A percentile compares a stretch with the other conserved stretches of the same genome.
Conservation (phyloP, 768 basidiomycete species). For the Russula sp. region DNA sequence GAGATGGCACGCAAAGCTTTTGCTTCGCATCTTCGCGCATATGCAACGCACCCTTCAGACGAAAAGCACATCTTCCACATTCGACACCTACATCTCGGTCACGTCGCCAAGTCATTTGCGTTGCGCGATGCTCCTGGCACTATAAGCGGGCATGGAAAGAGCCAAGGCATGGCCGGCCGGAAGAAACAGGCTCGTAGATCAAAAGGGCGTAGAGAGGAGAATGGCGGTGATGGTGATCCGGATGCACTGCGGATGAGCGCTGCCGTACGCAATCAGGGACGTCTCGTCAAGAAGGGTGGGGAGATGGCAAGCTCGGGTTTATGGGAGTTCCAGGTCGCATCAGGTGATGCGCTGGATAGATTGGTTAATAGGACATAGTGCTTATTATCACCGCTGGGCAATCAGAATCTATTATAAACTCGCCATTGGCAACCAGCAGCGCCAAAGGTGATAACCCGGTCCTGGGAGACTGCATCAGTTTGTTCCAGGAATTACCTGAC, state of each 20-base stretch:
- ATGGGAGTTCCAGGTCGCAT: conserved; percentile 74
- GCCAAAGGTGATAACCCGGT: too few species aligned
- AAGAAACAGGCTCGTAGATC: conserved; percentile 22
- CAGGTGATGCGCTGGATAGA: conserved; percentile 59
- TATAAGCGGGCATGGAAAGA: conserved; percentile 34
- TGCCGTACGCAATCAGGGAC: conserved; percentile 79
- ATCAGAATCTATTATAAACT: too few species aligned
- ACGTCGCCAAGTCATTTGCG: conserved; percentile 89
- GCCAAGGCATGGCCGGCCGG: conserved; percentile 23
- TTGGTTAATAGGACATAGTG: conserved; percentile 39
- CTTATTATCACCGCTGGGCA: too few species aligned
- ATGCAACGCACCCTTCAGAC: conserved; percentile 91
- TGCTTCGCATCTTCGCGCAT: conserved; percentile 90
- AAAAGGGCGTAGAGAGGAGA: conserved; percentile 27
- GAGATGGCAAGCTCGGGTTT: conserved; percentile 64
- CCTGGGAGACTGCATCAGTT: too few species aligned
- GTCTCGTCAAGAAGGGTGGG: conserved; percentile 76
- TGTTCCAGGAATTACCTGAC: too few species aligned
- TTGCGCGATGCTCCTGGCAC: conserved; percentile 75
- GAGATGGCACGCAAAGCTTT: conserved; percentile 80
- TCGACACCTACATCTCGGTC: conserved; percentile 89
- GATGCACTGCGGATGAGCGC: conserved; percentile 85
- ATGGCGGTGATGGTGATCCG: conserved; percentile 39
- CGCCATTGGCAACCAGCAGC: too few species aligned
- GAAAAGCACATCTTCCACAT: conserved; percentile 98